phyloP scores from a whole-genome alignment of 176 grass and related monocot species.

The Paspalum notatum region DNA sequence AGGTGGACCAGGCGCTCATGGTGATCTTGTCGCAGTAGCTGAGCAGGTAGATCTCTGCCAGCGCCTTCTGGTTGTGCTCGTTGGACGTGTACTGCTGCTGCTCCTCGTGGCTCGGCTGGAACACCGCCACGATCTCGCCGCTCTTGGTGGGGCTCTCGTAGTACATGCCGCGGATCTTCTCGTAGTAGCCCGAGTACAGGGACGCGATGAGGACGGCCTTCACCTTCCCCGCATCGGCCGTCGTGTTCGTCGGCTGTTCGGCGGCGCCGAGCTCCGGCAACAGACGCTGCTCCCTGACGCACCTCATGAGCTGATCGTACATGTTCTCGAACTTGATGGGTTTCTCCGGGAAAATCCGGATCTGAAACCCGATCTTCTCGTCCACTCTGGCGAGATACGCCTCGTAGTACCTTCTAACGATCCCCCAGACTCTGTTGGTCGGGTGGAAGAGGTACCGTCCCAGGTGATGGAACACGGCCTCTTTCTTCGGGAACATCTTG shows the following conservation, averaged over 20 bases:
- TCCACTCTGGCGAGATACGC: slow-evolving; percentile 68
- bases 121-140: slow-evolving; percentile 73
- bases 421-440: slow-evolving; percentile 69
- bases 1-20: slow-evolving; percentile 89
- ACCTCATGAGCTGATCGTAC: slow-evolving; percentile 74
- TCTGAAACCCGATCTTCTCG: slow-evolving; percentile 85
- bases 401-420: slow-evolving; percentile 67
- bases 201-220: slow-evolving; percentile 79
- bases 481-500: slow-evolving; percentile 61
- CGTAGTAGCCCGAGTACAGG: slow-evolving; percentile 77
- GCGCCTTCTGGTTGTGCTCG: slow-evolving; percentile 91
- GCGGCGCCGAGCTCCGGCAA: slow-evolving; percentile 53
- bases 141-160: slow-evolving; percentile 75
- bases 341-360: slow-evolving; percentile 70
- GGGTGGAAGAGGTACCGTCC: slow-evolving; percentile 82
- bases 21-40: slow-evolving; percentile 86
- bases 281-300: slow-evolving; percentile 65
- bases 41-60: slow-evolving; percentile 81
- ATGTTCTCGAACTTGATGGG: slow-evolving; percentile 76
- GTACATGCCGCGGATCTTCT: slow-evolving; percentile 80
- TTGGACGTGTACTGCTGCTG: slow-evolving; percentile 80
- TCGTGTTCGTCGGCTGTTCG: slow-evolving; percentile 32
- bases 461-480: slow-evolving; percentile 78
- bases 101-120: slow-evolving; percentile 93
- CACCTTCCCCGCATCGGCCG: slow-evolving; percentile 40